phyloP scores from a whole-genome alignment of 2,329 filamentous ascomycete genomes.

The Ophioceras dolichostomum region DNA sequence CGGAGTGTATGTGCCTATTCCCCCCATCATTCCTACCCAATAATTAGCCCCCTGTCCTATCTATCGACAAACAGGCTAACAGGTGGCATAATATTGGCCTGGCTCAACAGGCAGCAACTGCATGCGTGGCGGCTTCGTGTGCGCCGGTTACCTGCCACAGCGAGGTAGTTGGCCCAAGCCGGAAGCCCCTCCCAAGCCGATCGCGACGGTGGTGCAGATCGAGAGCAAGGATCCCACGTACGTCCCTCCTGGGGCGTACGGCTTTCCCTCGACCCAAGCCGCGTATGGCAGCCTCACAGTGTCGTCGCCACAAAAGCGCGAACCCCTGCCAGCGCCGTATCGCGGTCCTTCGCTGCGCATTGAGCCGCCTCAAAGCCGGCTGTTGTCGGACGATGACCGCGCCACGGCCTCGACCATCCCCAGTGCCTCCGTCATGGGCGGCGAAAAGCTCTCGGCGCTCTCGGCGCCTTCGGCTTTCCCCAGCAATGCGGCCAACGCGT shows the following conservation, averaged over 20 bases:
- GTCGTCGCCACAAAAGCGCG: conserved; percentile 33
- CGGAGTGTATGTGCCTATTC: conserved; percentile 52
- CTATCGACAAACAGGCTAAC: no score
- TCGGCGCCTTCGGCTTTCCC: conserved; percentile 36
- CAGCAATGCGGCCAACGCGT: conserved; percentile 40
- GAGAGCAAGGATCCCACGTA: conserved; percentile 71
- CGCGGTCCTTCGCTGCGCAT: conserved; percentile 50
- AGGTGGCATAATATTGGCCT: no score
- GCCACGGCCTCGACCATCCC: conserved; percentile 46
- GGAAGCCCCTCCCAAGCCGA: conserved; percentile 46
- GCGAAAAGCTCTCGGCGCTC: neutral
- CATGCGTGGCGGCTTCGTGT: conserved; percentile 77
- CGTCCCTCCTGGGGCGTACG: conserved; percentile 48
- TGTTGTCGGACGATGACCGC: conserved; percentile 45
- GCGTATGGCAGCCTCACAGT: conserved; percentile 7
- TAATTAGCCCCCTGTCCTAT: no score
- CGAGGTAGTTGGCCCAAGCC: conserved; percentile 70
- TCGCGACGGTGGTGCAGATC: conserved; percentile 57
- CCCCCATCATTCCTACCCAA: no score
- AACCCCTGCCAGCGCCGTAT: conserved; percentile 45
- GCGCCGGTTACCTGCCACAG: conserved; percentile 79
- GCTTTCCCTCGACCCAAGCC: conserved; percentile 34
- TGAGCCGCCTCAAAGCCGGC: conserved; percentile 46
- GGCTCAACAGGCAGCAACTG: conserved; percentile 85
- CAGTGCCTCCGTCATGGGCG: no score